A percentile compares a stretch with the other conserved stretches of the same genome.
These are phyloP conservation scores for Hyaloscypha bicolor DNA, from an alignment of 495 filamentous ascomycete species.

Conservation along the genomic window DNA sequence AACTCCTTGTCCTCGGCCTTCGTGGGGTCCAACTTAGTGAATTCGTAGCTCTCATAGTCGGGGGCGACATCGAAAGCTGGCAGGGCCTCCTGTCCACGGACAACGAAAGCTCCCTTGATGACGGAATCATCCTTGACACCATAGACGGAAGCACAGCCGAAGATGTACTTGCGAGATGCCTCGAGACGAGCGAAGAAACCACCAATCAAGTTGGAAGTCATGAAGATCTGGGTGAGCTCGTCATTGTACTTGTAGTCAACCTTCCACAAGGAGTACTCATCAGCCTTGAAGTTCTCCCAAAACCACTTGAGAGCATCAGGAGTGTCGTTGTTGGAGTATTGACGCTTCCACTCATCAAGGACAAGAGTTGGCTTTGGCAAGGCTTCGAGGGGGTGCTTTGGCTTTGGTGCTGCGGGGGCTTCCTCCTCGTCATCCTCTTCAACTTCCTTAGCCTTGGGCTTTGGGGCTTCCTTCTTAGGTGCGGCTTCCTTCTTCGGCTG, in stretches of 20 bases:
- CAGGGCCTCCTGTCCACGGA: conserved; percentile 84
- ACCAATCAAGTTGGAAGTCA: conserved; percentile 96
- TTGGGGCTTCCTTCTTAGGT: conserved; percentile 57
- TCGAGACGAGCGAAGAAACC: conserved; percentile 98
- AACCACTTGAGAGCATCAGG: conserved; percentile 93
- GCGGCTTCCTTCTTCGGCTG: conserved; percentile 60
- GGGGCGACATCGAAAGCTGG: conserved; percentile 96
- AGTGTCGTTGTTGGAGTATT: conserved; percentile 96
- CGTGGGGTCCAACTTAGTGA: conserved; percentile 88
- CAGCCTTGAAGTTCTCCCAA: conserved; percentile 91
- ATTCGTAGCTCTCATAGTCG: conserved; percentile 95
- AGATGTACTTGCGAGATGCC: conserved; percentile 97
- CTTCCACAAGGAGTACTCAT: conserved; percentile 93
- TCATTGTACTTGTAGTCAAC: conserved; percentile 97
- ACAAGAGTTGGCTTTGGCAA: conserved; percentile 78
- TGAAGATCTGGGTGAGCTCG: conserved; percentile 95
- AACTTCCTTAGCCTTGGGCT: conserved; percentile 52
- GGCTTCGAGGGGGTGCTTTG: conserved; percentile 94
- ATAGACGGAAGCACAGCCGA: conserved; percentile 89
- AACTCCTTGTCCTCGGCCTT: conserved; percentile 81
- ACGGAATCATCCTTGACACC: conserved; percentile 84
- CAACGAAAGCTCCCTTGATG: conserved; percentile 87
- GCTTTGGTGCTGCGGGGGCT: conserved; percentile 73
- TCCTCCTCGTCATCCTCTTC: conserved; percentile 74
- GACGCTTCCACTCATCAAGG: conserved; percentile 97